Evolutionary conservation across 2,329 filamentous ascomycete species (phyloP).

Genomic region (Herpotrichia juniperi): DNA sequence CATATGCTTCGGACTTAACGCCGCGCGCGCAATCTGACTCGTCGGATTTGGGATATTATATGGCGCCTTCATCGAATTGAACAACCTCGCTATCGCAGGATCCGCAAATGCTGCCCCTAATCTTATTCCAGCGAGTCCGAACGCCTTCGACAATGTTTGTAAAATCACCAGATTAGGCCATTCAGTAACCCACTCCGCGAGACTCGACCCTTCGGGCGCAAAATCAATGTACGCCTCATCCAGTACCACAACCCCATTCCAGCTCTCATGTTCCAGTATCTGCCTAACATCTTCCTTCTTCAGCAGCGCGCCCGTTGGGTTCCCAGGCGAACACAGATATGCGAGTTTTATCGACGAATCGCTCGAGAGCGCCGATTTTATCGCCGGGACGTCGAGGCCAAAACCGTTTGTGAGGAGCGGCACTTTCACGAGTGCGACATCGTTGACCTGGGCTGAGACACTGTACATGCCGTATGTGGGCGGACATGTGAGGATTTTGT

Average conservation of each 20-base stretch:
- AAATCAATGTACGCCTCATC: constrained; percentile 99
- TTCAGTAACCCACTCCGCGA: constrained; percentile 90
- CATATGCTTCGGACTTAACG: constrained; percentile 71
- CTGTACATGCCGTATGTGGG: constrained; percentile 99
- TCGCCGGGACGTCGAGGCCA: constrained; percentile 70
- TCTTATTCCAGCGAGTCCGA: constrained; percentile 91
- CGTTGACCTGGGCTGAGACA: constrained; percentile 93
- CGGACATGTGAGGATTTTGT: constrained; percentile 92
- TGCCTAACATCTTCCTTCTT: constrained; percentile 74
- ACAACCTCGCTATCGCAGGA: constrained; percentile 73
- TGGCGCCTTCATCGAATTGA: constrained; percentile 94
- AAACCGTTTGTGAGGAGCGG: constrained; percentile 79
- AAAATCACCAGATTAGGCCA: constrained; percentile 97
- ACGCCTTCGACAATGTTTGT: constrained; percentile 98
- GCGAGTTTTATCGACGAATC: constrained; percentile 78
- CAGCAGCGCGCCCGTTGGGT: constrained; percentile 84
- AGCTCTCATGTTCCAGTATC: constrained; percentile 83
- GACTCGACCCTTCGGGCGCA: constrained; percentile 74
- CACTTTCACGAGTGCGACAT: constrained; percentile 84
- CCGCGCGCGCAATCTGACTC: constrained; percentile 77
- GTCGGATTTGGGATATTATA: constrained; percentile 95
- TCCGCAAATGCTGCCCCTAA: constrained; percentile 85
- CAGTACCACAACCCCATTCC: constrained; percentile 92
- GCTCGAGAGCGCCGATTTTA: constrained; percentile 69
- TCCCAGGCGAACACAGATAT: constrained; percentile 94